A percentile compares a stretch with the other conserved stretches of the same genome.
phyloP scores from a whole-genome alignment of 179 eudicot genomes.

The Sideroxylon spinosum region DNA sequence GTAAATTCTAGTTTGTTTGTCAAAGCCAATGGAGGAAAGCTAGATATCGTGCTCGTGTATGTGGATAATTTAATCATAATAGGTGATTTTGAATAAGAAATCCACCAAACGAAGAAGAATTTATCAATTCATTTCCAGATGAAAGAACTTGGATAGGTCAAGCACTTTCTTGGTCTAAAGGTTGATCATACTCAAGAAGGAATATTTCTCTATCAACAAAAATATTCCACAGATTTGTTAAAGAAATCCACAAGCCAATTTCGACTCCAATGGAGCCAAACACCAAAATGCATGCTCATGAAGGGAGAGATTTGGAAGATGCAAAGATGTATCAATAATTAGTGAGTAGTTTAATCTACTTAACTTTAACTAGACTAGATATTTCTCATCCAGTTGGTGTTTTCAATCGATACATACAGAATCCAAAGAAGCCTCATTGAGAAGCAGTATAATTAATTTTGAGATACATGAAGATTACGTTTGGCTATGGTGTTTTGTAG shows the following conservation, averaged over 20 bases:
- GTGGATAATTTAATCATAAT: neutral
- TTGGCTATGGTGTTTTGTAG: too few species aligned
- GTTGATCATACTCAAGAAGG: slow-evolving; percentile 7
- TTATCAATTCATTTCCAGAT: slow-evolving; percentile 16
- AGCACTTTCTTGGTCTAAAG: slow-evolving; percentile 12
- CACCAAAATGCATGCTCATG: slow-evolving; percentile 1
- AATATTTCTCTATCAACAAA: slow-evolving; percentile 7
- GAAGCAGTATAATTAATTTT: neutral
- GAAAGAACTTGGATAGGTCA: slow-evolving; percentile 26
- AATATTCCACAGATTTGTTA: slow-evolving; percentile 16
- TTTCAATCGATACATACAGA: slow-evolving; percentile 14
- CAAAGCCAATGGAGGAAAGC: neutral
- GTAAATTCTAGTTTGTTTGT: neutral
- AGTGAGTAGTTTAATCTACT: neutral
- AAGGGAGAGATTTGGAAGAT: slow-evolving; percentile 22
- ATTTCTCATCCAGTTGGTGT: slow-evolving; percentile 8
- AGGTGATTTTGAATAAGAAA: neutral
- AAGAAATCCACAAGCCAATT: slow-evolving; percentile 16
- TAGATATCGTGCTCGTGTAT: neutral
- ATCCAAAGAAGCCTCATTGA: slow-evolving; percentile 10
- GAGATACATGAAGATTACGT: neutral
- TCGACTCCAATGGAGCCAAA: slow-evolving; percentile 6
- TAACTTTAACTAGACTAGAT: neutral
- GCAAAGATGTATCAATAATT: slow-evolving; percentile 6
- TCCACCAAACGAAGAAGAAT: too few species aligned